These are phyloP conservation scores for Phytopythium sindhum DNA, from an alignment of 352 stramenopile species.

Conservation along the genomic window DNA sequence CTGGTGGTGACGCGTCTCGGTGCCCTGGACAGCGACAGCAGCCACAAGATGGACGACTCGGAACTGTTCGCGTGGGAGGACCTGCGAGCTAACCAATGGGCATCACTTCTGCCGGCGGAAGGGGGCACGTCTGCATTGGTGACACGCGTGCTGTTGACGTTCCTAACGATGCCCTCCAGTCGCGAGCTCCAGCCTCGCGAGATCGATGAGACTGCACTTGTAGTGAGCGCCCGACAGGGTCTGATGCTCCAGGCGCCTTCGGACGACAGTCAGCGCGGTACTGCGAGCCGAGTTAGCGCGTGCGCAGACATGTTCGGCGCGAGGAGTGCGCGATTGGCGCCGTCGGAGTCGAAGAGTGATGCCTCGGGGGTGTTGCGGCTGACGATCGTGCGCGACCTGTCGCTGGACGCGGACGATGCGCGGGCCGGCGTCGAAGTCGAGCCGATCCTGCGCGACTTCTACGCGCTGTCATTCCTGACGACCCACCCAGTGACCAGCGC, in stretches of 20 bases:
- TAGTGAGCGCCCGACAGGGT: constrained; percentile 22
- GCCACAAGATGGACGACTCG: constrained; percentile 15
- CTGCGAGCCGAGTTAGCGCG: not conserved
- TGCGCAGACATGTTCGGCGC: constrained; percentile 12
- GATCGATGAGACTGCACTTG: constrained; percentile 32
- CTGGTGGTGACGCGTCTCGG: constrained; percentile 44
- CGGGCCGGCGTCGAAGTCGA: constrained; percentile 15
- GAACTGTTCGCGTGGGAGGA: constrained; percentile 41
- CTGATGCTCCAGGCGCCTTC: constrained; percentile 1
- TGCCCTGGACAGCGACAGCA: constrained; percentile 10
- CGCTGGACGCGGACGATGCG: constrained; percentile 20
- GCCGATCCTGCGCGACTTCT: constrained; percentile 52
- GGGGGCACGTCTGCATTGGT: constrained; percentile 18
- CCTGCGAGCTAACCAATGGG: constrained; percentile 24
- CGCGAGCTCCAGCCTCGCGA: constrained; percentile 43
- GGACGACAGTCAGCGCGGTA: not conserved
- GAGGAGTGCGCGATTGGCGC: constrained; percentile 14
- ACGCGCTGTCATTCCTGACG: constrained; percentile 69
- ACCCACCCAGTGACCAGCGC: constrained; percentile 64
- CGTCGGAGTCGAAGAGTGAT: constrained; percentile 7
- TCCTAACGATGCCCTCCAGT: constrained; percentile 30
- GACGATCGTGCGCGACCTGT: constrained; percentile 26
- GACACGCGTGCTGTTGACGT: constrained; percentile 30
- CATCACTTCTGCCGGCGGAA: constrained; percentile 33
- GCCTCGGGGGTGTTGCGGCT: constrained; percentile 36